Base-by-base conservation (phyloP, 306 rosid genomes). In the Pyrus betulifolia region DNA sequence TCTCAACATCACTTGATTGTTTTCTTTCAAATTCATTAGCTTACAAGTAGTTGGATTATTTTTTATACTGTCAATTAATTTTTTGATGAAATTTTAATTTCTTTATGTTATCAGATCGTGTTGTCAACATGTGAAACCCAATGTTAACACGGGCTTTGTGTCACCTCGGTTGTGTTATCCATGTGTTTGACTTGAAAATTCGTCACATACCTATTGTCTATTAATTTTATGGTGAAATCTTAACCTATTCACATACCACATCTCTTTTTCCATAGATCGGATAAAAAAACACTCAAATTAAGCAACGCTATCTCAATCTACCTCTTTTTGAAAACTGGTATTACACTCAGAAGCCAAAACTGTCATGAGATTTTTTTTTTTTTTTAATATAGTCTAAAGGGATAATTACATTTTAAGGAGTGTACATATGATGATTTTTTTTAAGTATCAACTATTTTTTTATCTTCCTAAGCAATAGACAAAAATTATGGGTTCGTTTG, bases 61-160 rank as follows among this genome's bases (percentile, higher is more conserved):
- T 35, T 35, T 35, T 35, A 35, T 35, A 35, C 8, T 35, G 8
- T 6, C 40, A 35, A 35, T 35, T 35, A 35, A 1, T 6, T 35
- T 35, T 35, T 35, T 35, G 0, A 2, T 35, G 0, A 0, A 35
- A 35, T 0, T 0, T 35, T 35, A 35, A 35, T 35, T 35, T 35
- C 40, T 35, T 35, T 2, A 0, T 35, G 8, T 6, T 35, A 35
- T 35, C 2, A 35, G 2, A 35, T 0, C 40, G 0, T 35, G 8
- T 6, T 35, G 2, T 35, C 40, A 6, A 35, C 40, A 38, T 38
- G 42, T 38, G 0, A 38, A 38, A 38, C 42, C 9, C 2, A 38
- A 38, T 7, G 9, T 38, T 7, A 0, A 38, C 42, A 38, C 42
- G 2, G 0, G 42, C 0, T 7, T 2, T 38, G 2, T 2, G 10